Percentiles rank a stretch among this genome's conserved stretches.
Conservation (phyloP, 2,329 filamentous ascomycete genomes). For the Tolypocladium inflatum region DNA sequence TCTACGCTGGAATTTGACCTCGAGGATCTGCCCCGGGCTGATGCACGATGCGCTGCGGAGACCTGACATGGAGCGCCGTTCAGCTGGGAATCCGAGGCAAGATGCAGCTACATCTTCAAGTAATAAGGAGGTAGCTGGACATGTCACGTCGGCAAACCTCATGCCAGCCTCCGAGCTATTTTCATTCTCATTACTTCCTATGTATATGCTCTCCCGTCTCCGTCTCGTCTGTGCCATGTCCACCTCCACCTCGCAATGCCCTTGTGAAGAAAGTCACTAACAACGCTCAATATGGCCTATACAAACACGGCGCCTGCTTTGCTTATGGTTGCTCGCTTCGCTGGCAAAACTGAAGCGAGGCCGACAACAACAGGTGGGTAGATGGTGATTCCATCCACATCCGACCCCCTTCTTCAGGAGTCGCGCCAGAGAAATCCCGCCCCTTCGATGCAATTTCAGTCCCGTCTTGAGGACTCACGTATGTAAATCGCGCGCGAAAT, state of each 20-base stretch:
- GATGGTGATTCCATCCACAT: background rate
- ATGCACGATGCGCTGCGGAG: background rate
- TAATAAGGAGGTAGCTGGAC: too few relatives aligned
- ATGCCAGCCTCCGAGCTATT: background rate
- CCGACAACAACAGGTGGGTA: background rate
- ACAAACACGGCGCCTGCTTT: conserved; percentile 8
- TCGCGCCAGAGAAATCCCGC: background rate
- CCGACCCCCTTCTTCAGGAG: background rate
- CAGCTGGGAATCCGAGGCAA: background rate
- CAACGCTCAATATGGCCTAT: conserved; percentile 12
- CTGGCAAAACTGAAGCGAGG: background rate
- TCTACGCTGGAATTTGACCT: too few relatives aligned
- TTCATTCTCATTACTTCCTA: background rate
- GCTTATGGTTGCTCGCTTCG: background rate
- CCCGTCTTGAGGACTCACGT: background rate
- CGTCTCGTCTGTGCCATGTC: background rate
- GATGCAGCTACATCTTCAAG: too few relatives aligned
- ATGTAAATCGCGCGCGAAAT: background rate
- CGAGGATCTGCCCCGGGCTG: too few relatives aligned
- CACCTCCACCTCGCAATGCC: background rate
- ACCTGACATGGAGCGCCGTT: background rate
- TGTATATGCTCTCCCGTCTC: background rate
- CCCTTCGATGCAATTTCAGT: background rate
- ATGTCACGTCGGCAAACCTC: background rate
- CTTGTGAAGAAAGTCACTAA: background rate